Percentiles rank a stretch among this genome's conserved stretches.
phyloP scores from a whole-genome alignment of 2,329 filamentous ascomycete species.

The Nemania sp. region DNA sequence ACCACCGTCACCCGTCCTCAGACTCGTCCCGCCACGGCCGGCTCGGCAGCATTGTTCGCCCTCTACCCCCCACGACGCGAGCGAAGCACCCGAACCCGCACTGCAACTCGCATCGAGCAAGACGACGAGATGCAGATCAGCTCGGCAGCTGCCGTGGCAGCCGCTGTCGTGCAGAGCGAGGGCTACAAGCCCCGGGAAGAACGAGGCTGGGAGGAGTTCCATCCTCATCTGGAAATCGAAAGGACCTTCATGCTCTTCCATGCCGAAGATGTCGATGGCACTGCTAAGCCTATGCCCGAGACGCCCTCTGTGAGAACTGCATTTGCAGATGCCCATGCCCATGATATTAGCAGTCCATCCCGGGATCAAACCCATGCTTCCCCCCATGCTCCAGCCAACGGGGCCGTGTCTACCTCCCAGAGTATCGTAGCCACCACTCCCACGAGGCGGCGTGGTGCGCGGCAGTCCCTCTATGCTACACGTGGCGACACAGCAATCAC shows the following conservation, averaged over 20 bases:
- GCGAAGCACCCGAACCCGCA: slow-evolving; percentile 59
- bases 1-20: slow-evolving; percentile 56
- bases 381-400: slow-evolving; percentile 45
- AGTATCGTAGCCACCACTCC: slow-evolving; percentile 42
- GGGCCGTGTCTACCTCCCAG: slow-evolving; percentile 34
- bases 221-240: slow-evolving; percentile 92
- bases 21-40: slow-evolving; percentile 53
- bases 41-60: slow-evolving; percentile 52
- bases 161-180: slow-evolving; percentile 86
- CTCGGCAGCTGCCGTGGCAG: slow-evolving; percentile 86
- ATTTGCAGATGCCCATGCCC: slow-evolving; percentile 42
- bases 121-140: slow-evolving; percentile 72
- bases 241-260: slow-evolving; percentile 75
- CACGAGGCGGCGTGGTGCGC: slow-evolving; percentile 47
- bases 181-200: slow-evolving; percentile 98
- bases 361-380: slow-evolving; percentile 50
- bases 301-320: slow-evolving; percentile 39
- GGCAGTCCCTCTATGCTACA: slow-evolving; percentile 57
- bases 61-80: slow-evolving; percentile 59
- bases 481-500: slow-evolving; percentile 50
- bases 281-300: slow-evolving; percentile 52
- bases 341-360: slow-evolving; percentile 51
- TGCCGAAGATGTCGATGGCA: slow-evolving; percentile 83
- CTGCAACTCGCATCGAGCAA: slow-evolving; percentile 53
- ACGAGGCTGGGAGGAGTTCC: slow-evolving; percentile 96